A percentile compares a stretch with the other conserved stretches of the same genome.
Evolutionary conservation across 768 basidiomycete species (phyloP).

Genomic region (Cystobasidium ongulense): DNA sequence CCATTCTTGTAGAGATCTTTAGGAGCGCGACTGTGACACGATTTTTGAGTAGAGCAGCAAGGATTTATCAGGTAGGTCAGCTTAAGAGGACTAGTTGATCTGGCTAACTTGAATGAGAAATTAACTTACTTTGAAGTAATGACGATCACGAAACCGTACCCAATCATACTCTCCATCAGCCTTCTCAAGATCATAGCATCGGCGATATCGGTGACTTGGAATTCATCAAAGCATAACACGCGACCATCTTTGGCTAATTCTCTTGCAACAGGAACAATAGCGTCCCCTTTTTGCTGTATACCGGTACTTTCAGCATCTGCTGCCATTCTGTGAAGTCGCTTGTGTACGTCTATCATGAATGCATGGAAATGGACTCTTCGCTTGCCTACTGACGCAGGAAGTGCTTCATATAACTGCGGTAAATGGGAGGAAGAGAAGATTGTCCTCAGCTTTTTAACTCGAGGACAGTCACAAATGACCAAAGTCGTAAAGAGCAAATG

Average conservation of each 20-base stretch:
- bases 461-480: background rate
- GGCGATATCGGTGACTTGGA: conserved; percentile 59
- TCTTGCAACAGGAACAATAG: conserved; percentile 75
- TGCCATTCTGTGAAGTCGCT: conserved; percentile 75
- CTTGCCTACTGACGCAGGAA: conserved; percentile 48
- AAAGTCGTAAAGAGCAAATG: conserved; percentile 56
- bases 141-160: conserved; percentile 82
- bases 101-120: background rate
- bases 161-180: conserved; percentile 73
- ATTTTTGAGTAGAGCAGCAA: background rate
- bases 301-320: conserved; percentile 54
- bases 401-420: conserved; percentile 34
- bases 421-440: background rate
- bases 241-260: conserved; percentile 75
- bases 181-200: conserved; percentile 82
- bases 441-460: background rate
- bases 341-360: conserved; percentile 98
- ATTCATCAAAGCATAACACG: conserved; percentile 94
- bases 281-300: conserved; percentile 53
- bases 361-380: conserved; percentile 95
- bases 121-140: conserved; percentile 87
- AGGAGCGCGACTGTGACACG: conserved; percentile 70
- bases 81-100: no score
- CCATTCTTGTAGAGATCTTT: conserved; percentile 98
- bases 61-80: background rate